Evolutionary conservation across 2,329 filamentous ascomycete genomes (phyloP).

Genomic region (Juglanconis juglandina): DNA sequence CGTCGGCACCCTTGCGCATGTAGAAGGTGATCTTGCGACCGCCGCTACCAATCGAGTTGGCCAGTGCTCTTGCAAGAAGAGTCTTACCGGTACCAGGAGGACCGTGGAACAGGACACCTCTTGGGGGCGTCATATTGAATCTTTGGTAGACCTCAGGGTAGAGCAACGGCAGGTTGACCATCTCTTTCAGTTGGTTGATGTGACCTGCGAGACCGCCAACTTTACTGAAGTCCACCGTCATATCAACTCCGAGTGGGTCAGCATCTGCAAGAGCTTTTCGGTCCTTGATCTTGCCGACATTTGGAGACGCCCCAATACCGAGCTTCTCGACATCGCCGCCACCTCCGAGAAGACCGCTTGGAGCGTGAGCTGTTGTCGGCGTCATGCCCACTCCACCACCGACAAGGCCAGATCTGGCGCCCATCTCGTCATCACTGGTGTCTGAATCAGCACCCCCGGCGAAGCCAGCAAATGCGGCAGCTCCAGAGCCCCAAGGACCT

Average conservation of each 20-base stretch:
- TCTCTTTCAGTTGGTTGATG: conserved; percentile 96
- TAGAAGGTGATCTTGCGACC: conserved; percentile 97
- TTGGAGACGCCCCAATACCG: conserved; percentile 57
- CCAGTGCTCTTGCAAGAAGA: conserved; percentile 85
- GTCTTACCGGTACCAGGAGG: conserved; percentile 98
- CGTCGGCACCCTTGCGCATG: conserved; percentile 98
- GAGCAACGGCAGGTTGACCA: conserved; percentile 90
- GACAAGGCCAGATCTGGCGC: conserved; percentile 53
- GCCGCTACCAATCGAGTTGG: conserved; percentile 83
- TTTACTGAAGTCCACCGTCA: conserved; percentile 89
- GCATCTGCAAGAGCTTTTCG: conserved; percentile 88
- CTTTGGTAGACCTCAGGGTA: conserved; percentile 92
- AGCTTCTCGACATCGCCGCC: conserved; percentile 27
- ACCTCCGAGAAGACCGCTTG: conserved; percentile 39
- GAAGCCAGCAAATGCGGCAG: conserved; percentile 47
- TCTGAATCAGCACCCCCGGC: conserved; percentile 81
- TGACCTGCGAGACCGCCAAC: conserved; percentile 90
- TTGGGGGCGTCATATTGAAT: conserved; percentile 89
- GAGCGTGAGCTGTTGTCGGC: conserved; percentile 47
- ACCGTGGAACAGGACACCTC: conserved; percentile 94
- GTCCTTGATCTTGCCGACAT: conserved; percentile 91
- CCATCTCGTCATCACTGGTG: conserved; percentile 90
- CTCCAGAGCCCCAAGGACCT: conserved; percentile 71
- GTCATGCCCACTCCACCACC: conserved; percentile 62
- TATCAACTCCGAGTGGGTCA: conserved; percentile 88